A percentile compares a stretch with the other conserved stretches of the same genome.
Evolutionary conservation across 2,329 filamentous ascomycete genomes (phyloP).

Genomic region (Ophiostoma ips): DNA sequence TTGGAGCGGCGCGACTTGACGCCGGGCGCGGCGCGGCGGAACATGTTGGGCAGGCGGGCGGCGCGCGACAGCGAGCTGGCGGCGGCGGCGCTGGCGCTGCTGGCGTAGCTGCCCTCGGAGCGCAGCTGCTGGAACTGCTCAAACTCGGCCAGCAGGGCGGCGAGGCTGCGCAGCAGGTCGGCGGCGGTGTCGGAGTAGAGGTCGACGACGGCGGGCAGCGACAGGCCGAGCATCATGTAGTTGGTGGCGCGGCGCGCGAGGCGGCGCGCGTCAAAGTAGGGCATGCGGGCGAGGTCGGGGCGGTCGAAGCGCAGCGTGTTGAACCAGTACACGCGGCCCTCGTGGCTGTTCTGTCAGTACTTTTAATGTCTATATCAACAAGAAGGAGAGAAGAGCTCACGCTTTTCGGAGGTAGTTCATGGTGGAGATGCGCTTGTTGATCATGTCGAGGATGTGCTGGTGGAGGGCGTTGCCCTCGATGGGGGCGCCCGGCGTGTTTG

Average conservation of each 20-base stretch:
- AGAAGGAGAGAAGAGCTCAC: conserved; percentile 37
- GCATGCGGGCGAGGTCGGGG: conserved; percentile 62
- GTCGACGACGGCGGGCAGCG: conserved; percentile 78
- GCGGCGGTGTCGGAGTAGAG: conserved; percentile 64
- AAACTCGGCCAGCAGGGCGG: conserved; percentile 77
- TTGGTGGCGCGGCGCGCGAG: conserved; percentile 84
- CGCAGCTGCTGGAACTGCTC: conserved; percentile 86
- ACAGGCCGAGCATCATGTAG: conserved; percentile 83
- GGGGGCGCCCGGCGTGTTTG: conserved; percentile 8
- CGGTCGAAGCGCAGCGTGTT: conserved; percentile 90
- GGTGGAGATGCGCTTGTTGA: conserved; percentile 85
- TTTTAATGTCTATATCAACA: not conserved
- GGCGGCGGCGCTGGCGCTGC: conserved; percentile 34
- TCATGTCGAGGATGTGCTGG: conserved; percentile 65
- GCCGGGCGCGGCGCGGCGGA: conserved; percentile 49
- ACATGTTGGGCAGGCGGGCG: conserved; percentile 72
- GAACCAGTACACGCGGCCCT: conserved; percentile 95
- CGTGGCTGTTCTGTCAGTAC: conserved; percentile 46
- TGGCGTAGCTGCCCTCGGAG: conserved; percentile 44
- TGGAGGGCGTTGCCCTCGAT: conserved; percentile 35
- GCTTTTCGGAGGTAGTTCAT: conserved; percentile 85
- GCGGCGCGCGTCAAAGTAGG: conserved; percentile 74
- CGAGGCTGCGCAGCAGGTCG: conserved; percentile 79
- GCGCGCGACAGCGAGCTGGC: conserved; percentile 54
- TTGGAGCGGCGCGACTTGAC: conserved; percentile 43